A percentile compares a stretch with the other conserved stretches of the same genome.
Evolutionary conservation across 305 asterid species (phyloP).

Genomic region (Solanum chacoense): DNA sequence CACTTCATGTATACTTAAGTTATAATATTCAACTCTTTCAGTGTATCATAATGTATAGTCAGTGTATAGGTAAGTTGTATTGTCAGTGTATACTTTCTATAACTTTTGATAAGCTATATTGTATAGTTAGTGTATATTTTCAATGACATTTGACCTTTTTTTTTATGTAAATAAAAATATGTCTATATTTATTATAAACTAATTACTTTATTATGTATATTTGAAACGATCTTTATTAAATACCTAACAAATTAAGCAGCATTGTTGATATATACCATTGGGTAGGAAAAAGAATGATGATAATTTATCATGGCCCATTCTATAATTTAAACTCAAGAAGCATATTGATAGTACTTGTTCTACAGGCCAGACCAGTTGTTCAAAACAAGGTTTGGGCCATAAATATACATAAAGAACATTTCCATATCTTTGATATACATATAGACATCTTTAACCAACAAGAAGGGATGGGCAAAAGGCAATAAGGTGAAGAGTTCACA

Average conservation of each 20-base stretch:
- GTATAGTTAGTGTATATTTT: background rate
- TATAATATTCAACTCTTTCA: too few relatives aligned
- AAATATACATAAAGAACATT: background rate
- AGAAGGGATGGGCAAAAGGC: background rate
- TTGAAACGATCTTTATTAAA: too few relatives aligned
- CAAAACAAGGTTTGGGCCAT: background rate
- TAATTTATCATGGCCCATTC: background rate
- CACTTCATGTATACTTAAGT: too few relatives aligned
- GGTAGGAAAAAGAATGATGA: background rate
- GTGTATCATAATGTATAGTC: background rate
- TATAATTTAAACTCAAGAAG: background rate
- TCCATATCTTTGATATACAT: background rate
- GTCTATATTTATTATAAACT: background rate
- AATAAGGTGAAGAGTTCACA: background rate
- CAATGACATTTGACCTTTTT: background rate
- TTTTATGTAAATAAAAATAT: too few relatives aligned
- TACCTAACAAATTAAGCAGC: background rate
- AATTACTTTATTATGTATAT: too few relatives aligned
- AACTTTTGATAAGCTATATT: background rate
- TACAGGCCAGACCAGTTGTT: background rate
- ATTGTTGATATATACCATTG: background rate
- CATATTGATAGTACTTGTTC: background rate
- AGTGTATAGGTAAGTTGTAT: background rate
- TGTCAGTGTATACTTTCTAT: background rate
- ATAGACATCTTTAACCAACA: background rate